Conservation (phyloP, 2,329 filamentous ascomycete species). For the Leptosphaerulina australis region DNA sequence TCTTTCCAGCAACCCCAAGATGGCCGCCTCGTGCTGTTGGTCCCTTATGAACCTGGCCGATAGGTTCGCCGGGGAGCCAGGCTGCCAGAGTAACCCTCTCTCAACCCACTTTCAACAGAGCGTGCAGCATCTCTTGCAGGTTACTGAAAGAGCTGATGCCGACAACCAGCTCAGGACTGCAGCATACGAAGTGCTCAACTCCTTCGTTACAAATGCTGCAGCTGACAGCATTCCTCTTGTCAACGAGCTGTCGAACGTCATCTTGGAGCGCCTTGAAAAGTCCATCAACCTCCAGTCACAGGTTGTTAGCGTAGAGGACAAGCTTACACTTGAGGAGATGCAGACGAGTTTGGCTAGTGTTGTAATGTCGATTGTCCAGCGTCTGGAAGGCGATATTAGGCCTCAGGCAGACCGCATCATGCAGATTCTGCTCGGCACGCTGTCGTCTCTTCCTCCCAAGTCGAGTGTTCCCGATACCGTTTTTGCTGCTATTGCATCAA, state of each 20-base stretch:
- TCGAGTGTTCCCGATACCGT: constrained; percentile 93
- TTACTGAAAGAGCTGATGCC: constrained; percentile 81
- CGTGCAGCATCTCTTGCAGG: constrained; percentile 79
- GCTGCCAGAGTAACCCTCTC: constrained; percentile 78
- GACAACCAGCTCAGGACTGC: constrained; percentile 92
- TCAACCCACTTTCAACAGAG: constrained; percentile 94
- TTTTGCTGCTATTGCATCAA: constrained; percentile 89
- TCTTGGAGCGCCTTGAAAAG: constrained; percentile 88
- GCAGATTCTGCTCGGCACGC: constrained; percentile 81
- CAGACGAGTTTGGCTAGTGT: constrained; percentile 94
- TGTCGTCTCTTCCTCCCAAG: constrained; percentile 78
- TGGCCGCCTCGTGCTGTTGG: constrained; percentile 98
- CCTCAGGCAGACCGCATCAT: constrained; percentile 94
- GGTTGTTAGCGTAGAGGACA: constrained; percentile 96
- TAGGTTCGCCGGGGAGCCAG: constrained; percentile 86
- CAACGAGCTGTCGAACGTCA: constrained; percentile 81
- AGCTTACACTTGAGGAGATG: constrained; percentile 94
- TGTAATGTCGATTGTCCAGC: constrained; percentile 86
- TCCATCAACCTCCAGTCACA: constrained; percentile 89
- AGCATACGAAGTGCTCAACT: constrained; percentile 94
- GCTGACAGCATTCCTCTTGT: constrained; percentile 82
- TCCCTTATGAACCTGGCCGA: constrained; percentile 98
- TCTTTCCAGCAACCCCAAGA: constrained; percentile 89
- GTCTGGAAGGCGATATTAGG: constrained; percentile 87
- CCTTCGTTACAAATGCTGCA: constrained; percentile 89